Conservation (phyloP, 208 protist species). For the Crithidia mellificae region DNA sequence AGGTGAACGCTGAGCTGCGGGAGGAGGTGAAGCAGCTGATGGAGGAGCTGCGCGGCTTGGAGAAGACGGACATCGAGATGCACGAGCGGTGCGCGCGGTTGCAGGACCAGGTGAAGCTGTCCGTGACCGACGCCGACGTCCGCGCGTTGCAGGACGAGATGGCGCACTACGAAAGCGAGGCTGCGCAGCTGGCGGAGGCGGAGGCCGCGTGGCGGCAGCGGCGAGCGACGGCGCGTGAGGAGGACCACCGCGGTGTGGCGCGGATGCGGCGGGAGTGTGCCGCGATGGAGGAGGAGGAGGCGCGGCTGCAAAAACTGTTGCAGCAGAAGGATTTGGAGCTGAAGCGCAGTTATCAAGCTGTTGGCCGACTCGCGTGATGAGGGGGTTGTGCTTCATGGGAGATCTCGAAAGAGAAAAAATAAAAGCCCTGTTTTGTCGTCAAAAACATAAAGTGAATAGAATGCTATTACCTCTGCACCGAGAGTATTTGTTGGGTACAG, state of each 20-base stretch:
- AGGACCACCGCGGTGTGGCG: constrained; percentile 28
- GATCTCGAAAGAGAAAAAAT: no score
- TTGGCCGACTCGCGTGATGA: constrained; percentile 1
- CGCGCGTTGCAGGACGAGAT: constrained; percentile 34
- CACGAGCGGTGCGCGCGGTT: constrained; percentile 59
- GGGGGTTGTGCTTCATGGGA: background rate
- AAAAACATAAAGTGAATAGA: no score
- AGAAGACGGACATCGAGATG: constrained; percentile 57
- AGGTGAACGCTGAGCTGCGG: constrained; percentile 47
- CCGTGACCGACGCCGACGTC: constrained; percentile 58
- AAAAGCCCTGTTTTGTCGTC: no score
- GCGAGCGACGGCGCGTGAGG: constrained; percentile 40
- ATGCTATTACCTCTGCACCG: no score
- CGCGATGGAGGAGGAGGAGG: constrained; percentile 51
- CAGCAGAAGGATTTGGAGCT: constrained; percentile 55
- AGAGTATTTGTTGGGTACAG: no score
- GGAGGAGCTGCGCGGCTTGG: constrained; percentile 48
- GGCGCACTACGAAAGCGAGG: constrained; percentile 35
- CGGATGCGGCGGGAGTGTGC: constrained; percentile 50
- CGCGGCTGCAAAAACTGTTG: constrained; percentile 48
- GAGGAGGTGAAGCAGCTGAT: constrained; percentile 44
- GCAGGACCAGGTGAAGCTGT: constrained; percentile 60
- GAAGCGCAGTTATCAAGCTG: constrained; percentile 42
- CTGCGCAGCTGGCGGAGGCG: constrained; percentile 11
- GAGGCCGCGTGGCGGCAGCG: constrained; percentile 39